A percentile compares a stretch with the other conserved stretches of the same genome.
These are phyloP conservation scores for Barnettozyma wickerhamii DNA, from an alignment of 805 yeast species.

Conservation along the genomic window DNA sequence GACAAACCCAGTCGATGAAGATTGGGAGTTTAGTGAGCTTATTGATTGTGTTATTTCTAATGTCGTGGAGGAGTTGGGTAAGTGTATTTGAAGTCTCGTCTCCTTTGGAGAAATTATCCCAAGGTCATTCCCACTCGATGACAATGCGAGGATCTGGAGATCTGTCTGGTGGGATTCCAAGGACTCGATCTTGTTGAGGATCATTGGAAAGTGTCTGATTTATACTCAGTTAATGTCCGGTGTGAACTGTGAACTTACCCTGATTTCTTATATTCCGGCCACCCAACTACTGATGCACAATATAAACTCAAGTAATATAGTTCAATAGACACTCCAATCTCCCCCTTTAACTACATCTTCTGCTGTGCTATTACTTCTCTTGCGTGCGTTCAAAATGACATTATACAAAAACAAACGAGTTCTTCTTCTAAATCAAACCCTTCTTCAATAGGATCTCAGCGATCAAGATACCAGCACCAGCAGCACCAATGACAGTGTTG, in stretches of 20 bases:
- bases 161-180: background rate
- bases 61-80: constrained; percentile 5
- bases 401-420: too few species aligned
- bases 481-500: constrained; percentile 97
- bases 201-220: background rate
- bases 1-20: constrained; percentile 55
- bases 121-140: background rate
- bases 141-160: background rate
- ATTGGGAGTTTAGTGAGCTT: constrained; percentile 29
- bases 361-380: too few species aligned
- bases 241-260: too few species aligned
- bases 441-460: constrained; percentile 86
- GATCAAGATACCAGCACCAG: constrained; percentile 95
- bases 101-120: constrained; percentile 5
- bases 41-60: constrained; percentile 27
- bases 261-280: too few species aligned
- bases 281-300: too few species aligned
- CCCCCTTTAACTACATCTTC: too few species aligned
- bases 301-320: too few species aligned
- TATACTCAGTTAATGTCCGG: background rate
- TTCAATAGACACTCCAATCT: too few species aligned
- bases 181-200: background rate
- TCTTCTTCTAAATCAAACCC: constrained; percentile 64
- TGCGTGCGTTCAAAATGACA: too few species aligned
- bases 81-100: constrained; percentile 1